Conservation (phyloP, 1,284 basidiomycete species). For the Phellopilus nigrolimitatus region DNA sequence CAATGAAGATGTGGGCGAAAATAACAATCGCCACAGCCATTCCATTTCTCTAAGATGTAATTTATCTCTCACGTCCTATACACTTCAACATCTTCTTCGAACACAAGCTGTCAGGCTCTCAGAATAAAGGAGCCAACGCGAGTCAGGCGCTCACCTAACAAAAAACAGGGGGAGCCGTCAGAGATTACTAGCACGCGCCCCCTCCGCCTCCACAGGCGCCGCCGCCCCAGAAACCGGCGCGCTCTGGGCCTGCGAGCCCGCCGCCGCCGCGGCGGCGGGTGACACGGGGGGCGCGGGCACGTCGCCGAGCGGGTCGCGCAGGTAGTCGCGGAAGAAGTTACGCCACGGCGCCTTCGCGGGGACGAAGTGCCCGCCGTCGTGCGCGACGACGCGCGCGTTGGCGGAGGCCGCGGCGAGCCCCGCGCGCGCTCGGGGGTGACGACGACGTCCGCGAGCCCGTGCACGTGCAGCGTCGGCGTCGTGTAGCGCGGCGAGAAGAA, state of each 20-base stretch:
- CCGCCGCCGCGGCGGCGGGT: conserved; percentile 2
- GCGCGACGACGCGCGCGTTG: conserved; percentile 59
- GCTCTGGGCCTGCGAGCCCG: conserved; percentile 8
- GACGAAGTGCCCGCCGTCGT: conserved; percentile 82
- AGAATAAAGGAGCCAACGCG: no score
- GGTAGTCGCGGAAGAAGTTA: conserved; percentile 56
- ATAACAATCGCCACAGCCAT: no score
- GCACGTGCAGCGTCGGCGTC: conserved; percentile 77
- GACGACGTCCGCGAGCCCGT: conserved; percentile 78
- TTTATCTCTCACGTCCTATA: no score
- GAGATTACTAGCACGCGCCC: neutral
- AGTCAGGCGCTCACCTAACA: no score
- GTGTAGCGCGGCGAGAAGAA: conserved; percentile 54
- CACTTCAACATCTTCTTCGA: no score
- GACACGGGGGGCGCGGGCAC: conserved; percentile 10
- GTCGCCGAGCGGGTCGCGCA: conserved; percentile 34
- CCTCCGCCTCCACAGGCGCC: neutral
- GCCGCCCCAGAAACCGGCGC: conserved; percentile 11
- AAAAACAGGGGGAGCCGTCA: no score
- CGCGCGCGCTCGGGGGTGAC: conserved; percentile 70
- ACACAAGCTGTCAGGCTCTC: no score
- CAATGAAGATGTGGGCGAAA: no score
- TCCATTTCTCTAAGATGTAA: no score
- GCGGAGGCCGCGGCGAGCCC: conserved; percentile 54
- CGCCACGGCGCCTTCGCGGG: conserved; percentile 73